These are phyloP conservation scores for Colletotrichum brevisporum DNA, from an alignment of 2,329 filamentous ascomycete genomes.

Conservation along the genomic window DNA sequence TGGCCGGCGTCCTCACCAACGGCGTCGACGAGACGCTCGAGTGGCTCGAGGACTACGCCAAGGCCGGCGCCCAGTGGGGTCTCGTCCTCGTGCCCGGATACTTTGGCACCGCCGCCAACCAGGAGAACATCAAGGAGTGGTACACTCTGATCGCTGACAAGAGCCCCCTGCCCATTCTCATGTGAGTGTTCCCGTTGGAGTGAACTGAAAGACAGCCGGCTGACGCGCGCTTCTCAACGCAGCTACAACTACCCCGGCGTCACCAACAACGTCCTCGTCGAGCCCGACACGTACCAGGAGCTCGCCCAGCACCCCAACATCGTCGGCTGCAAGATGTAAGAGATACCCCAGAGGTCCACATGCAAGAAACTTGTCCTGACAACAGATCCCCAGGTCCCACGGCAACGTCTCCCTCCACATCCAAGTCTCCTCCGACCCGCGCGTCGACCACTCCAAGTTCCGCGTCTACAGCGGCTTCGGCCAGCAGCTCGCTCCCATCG, in stretches of 20 bases:
- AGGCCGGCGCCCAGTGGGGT: constrained; percentile 73
- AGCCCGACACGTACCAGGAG: constrained; percentile 69
- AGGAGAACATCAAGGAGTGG: constrained; percentile 73
- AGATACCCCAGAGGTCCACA: neutral
- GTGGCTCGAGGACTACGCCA: constrained; percentile 67
- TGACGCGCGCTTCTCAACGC: neutral
- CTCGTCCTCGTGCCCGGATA: constrained; percentile 76
- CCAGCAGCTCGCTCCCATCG: constrained; percentile 75
- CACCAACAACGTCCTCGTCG: constrained; percentile 73
- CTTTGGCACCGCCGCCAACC: constrained; percentile 70
- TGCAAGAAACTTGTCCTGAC: neutral
- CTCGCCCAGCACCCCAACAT: constrained; percentile 75
- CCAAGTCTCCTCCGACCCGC: constrained; percentile 72
- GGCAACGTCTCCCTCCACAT: constrained; percentile 75
- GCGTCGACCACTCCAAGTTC: constrained; percentile 73
- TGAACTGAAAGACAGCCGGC: neutral
- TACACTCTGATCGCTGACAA: constrained; percentile 72
- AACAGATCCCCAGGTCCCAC: constrained; percentile 60
- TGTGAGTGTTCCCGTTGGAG: constrained; percentile 56
- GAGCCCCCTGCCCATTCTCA: constrained; percentile 71
- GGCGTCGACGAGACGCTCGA: constrained; percentile 68
- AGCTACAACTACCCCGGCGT: constrained; percentile 74
- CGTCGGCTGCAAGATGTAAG: constrained; percentile 74
- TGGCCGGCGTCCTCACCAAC: constrained; percentile 67
- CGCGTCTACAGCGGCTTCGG: constrained; percentile 76